Conservation (phyloP, 345 rosid genomes). For the Eucalyptus leucophloia region DNA sequence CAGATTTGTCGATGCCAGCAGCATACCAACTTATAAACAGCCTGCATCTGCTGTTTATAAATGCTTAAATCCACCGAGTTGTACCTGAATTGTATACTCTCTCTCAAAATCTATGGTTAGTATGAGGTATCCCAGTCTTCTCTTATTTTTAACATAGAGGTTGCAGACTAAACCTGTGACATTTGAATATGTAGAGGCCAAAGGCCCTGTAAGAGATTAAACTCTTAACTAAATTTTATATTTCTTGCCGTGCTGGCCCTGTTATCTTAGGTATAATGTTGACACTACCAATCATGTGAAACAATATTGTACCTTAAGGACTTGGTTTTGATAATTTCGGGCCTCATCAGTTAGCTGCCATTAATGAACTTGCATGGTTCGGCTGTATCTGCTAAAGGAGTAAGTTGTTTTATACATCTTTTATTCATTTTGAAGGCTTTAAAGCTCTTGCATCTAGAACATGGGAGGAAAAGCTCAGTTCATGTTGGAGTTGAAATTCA, state of each 20-base stretch:
- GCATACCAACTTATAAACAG: conserved; percentile 75
- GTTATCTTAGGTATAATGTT: not conserved
- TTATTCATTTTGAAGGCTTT: not conserved
- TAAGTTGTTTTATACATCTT: not conserved
- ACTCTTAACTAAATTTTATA: not conserved
- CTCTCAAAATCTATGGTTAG: not conserved
- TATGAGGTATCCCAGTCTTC: not conserved
- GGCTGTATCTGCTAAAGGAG: not conserved
- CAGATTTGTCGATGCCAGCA: conserved; percentile 51
- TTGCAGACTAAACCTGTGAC: not conserved
- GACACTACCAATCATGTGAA: not conserved
- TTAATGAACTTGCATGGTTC: not conserved
- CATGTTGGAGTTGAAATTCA: not conserved
- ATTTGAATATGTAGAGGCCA: not conserved
- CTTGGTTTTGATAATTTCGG: not conserved
- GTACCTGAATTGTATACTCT: conserved; percentile 22
- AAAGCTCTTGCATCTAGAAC: not conserved
- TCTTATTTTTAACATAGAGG: not conserved
- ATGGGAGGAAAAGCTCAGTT: not conserved
- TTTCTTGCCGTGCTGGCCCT: not conserved
- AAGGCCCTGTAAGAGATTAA: not conserved
- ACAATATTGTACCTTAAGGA: not conserved
- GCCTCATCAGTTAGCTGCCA: not conserved
- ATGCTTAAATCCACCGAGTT: conserved; percentile 71
- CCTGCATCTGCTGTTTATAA: conserved; percentile 81